Evolutionary conservation across 805 yeast species (phyloP), one percentile per base, ranked within the genome.

Genomic region (Candida peoriensis): DNA sequence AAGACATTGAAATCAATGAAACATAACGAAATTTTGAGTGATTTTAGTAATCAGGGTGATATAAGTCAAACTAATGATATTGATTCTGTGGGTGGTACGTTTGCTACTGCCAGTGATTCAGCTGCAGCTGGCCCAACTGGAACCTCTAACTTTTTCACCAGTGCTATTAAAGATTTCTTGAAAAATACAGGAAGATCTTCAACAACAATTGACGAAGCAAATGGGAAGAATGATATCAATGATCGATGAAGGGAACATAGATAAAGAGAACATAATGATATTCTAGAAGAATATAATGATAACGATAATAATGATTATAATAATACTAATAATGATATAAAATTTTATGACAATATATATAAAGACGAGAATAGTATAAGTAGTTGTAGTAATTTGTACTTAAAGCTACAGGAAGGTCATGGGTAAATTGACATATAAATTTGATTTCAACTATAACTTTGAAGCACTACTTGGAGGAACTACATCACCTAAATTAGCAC

Each of bases 401-500:
- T n/a, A n/a, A n/a, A n/a, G n/a, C n/a, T n/a, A n/a, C n/a, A n/a
- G n/a, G n/a, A n/a, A n/a, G n/a, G n/a, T n/a, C n/a, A n/a, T n/a
- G n/a, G n/a, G n/a, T n/a, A n/a, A n/a, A n/a, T n/a, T n/a, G n/a
- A n/a, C n/a, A n/a, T n/a, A n/a, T n/a, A n/a, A n/a, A n/a, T n/a
- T n/a, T n/a, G n/a, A n/a, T n/a, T n/a, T n/a, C n/a, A n/a, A n/a
- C n/a, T n/a, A n/a, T n/a, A n/a, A n/a, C n/a, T n/a, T n/a, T n/a
- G n/a, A n/a, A 8, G 9, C 15, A 37, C 24, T 32, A 14, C 28
- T 32, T 37, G 18, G 31, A 17, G 6, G 20, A 20, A 15, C 24
- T 24, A 14, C 54, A 20, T 54, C 64, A 8, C 63, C 60, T 33
- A 76, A 54, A 43, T 71, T 66, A 15, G 72, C 62, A 17, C 89